phyloP scores from a whole-genome alignment of 1,284 basidiomycete genomes.

The Exobasidium cylindrosporum region DNA sequence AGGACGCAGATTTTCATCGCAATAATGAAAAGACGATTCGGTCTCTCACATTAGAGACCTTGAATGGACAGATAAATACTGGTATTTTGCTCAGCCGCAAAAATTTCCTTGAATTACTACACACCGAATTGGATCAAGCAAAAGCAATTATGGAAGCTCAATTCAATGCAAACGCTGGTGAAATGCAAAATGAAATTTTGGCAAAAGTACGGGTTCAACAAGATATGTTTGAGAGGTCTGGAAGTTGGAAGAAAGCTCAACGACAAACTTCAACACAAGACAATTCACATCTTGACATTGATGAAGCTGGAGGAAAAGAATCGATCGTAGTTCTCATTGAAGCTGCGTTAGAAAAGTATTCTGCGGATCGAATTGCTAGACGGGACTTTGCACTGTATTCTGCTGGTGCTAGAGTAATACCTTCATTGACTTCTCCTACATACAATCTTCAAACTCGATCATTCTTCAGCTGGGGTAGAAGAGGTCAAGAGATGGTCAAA shows the following conservation, averaged over 20 bases:
- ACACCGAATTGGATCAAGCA: slow-evolving; percentile 46
- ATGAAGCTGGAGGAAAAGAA: slow-evolving; percentile 50
- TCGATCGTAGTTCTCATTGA: slow-evolving; percentile 69
- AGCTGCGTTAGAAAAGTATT: slow-evolving; percentile 63
- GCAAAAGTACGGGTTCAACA: slow-evolving; percentile 32
- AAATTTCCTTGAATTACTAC: slow-evolving; percentile 48
- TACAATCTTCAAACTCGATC: slow-evolving; percentile 49
- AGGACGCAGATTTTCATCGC: slow-evolving; percentile 22
- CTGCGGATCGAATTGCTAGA: slow-evolving; percentile 74
- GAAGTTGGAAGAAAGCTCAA: slow-evolving; percentile 20
- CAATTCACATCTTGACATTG: slow-evolving; percentile 64
- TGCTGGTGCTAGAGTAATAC: slow-evolving; percentile 75
- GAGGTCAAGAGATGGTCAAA: not conserved
- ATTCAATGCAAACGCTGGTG: slow-evolving; percentile 44
- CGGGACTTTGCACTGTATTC: slow-evolving; percentile 83
- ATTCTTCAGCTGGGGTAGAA: slow-evolving; percentile 1
- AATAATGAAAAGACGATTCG: slow-evolving; percentile 54
- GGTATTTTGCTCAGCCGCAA: slow-evolving; percentile 38
- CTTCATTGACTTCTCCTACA: slow-evolving; percentile 70
- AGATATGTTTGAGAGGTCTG: slow-evolving; percentile 42
- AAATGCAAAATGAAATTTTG: slow-evolving; percentile 31
- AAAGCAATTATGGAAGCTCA: slow-evolving; percentile 44
- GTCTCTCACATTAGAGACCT: slow-evolving; percentile 48
- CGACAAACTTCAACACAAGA: not conserved
- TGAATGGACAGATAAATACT: slow-evolving; percentile 29